Base-by-base conservation (phyloP, 768 basidiomycete species). In the Agaricus blazei region DNA sequence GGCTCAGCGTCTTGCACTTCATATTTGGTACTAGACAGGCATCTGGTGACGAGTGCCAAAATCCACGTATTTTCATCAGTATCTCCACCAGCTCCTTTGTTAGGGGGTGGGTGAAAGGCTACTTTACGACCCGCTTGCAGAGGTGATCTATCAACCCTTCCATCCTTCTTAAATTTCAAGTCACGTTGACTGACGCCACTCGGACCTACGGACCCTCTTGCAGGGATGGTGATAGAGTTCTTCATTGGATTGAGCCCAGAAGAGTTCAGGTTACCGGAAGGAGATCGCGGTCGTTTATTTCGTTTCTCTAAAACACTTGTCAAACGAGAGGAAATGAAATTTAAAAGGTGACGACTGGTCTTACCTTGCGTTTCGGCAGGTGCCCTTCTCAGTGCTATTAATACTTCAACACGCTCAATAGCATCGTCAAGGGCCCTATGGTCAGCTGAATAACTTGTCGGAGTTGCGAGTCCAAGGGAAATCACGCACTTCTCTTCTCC, bases 1-100 rank as follows among this genome's bases (percentile, higher is more conserved):
- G 87, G 86, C 60, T 93, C 90, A 38, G 81, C 84, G 64, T 93
- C 91, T 68, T 90, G 88, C 0, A 93, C 91, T 67, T 91, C 89
- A 60, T 93, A 93, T 59, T 88, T 92, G 56, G 90, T 87, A 46
- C 80, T 79, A 51, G 82, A 83, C 42, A 90, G 78, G 64, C 81
- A 87, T 60, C 76, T 83, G 8, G 80, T 85, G 38, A 91, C 80
- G 6, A 87, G 79, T 5, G 90, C 91, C 59, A 93, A 70, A 52
- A 93, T 93, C 90, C 90, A 93, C 37, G 76, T 81, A 34, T 78
- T 78, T 59, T 74, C 73, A 44, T 85, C 84, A 12, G 79, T 72
- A 19, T 56, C 54, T 11, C 42, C 42, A 44, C 74, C 72, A 44
- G 71, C 73, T 38, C 72, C 72, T 65, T 86, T 85, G 41, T 77